phyloP scores from a whole-genome alignment of 2,329 filamentous ascomycete genomes.

The Pestalotiopsis sp. region DNA sequence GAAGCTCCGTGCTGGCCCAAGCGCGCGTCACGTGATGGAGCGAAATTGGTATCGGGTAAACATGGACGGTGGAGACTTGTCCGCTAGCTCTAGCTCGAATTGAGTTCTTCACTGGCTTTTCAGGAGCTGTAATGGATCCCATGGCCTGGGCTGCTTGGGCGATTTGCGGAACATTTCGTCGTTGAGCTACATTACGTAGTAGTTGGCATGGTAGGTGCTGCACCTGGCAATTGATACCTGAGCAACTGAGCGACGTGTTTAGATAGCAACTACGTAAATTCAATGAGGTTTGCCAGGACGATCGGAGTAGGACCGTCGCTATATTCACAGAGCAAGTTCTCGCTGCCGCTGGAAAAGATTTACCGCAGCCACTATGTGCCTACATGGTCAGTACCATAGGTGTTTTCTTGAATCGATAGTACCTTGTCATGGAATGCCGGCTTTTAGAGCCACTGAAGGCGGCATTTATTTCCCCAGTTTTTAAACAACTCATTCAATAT shows the following conservation, averaged over 20 bases:
- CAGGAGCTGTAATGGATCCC: neutral
- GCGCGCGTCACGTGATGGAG: constrained; percentile 10
- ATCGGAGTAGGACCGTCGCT: no score
- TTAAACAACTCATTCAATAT: neutral
- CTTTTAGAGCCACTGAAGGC: neutral
- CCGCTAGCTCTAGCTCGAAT: neutral
- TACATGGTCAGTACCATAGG: no score
- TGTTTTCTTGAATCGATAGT: no score
- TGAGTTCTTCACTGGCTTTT: neutral
- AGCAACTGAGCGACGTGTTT: no score
- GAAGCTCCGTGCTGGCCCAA: constrained; percentile 14
- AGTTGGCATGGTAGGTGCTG: neutral
- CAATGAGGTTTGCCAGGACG: no score
- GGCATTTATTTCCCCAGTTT: neutral
- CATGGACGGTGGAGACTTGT: constrained; percentile 5
- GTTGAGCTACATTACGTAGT: neutral
- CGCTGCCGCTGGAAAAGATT: no score
- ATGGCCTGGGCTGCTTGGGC: neutral
- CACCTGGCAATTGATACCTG: no score
- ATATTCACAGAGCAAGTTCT: no score
- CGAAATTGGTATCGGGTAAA: constrained; percentile 15
- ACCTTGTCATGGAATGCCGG: neutral
- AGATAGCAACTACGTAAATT: no score
- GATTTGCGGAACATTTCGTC: neutral
- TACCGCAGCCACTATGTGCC: no score